phyloP scores from a whole-genome alignment of 169 alveolate genomes.

The Theileria annulata region DNA sequence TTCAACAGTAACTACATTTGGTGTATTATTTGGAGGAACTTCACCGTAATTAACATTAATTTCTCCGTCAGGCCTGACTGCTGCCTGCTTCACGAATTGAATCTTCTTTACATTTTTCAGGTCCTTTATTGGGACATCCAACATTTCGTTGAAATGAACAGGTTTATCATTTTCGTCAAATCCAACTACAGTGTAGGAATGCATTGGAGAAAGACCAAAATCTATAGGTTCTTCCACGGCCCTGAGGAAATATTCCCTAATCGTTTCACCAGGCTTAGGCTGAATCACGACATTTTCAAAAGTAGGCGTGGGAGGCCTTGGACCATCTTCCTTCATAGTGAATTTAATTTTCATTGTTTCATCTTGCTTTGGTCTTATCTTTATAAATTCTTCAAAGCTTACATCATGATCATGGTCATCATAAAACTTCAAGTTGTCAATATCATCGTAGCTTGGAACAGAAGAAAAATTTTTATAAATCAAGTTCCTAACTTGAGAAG shows the following conservation, averaged over 20 bases:
- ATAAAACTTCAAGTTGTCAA: slow-evolving; percentile 33
- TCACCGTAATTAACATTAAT: slow-evolving; percentile 34
- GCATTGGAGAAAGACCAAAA: slow-evolving; percentile 63
- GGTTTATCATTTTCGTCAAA: slow-evolving; percentile 50
- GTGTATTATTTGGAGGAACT: slow-evolving; percentile 24
- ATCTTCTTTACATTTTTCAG: slow-evolving; percentile 38
- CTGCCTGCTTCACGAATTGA: slow-evolving; percentile 18
- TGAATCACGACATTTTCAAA: slow-evolving; percentile 41
- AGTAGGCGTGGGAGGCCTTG: slow-evolving; percentile 27
- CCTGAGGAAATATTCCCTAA: slow-evolving; percentile 51
- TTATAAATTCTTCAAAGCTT: background rate
- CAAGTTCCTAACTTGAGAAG: slow-evolving; percentile 41
- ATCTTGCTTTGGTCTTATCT: slow-evolving; percentile 37
- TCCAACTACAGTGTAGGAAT: slow-evolving; percentile 54
- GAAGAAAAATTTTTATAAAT: slow-evolving; percentile 60
- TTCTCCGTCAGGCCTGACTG: slow-evolving; percentile 35
- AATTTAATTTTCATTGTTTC: slow-evolving; percentile 42
- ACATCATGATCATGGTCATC: slow-evolving; percentile 11
- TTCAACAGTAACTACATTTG: slow-evolving; percentile 30
- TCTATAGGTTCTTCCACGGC: slow-evolving; percentile 63
- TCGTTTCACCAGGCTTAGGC: slow-evolving; percentile 63
- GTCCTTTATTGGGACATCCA: slow-evolving; percentile 50
- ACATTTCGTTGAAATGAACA: slow-evolving; percentile 34
- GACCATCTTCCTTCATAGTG: slow-evolving; percentile 35
- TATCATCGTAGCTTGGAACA: slow-evolving; percentile 35